Evolutionary conservation across 2,329 filamentous ascomycete species (phyloP), one percentile per base, ranked within the genome.

Genomic region (Septoria linicola): DNA sequence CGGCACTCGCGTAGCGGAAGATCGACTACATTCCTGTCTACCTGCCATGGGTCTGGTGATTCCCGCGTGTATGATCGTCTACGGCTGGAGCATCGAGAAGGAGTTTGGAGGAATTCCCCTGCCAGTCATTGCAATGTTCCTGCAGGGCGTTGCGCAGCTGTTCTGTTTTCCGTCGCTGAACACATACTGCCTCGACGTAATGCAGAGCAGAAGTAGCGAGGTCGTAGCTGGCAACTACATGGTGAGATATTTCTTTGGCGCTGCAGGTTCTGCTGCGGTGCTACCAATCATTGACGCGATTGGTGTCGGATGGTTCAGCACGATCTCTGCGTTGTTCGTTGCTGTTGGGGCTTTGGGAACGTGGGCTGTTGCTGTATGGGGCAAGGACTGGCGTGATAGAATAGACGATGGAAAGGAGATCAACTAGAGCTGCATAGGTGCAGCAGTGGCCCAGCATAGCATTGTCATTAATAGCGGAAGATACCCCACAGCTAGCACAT

Each of bases 111-210:
- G 80, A 0, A 72, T 83, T 2, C 72, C 80, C 0, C 64, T 87
- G 3, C 87, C 86, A 0, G 84, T 89, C 2, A 76, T 89, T 6
- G 80, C 82, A 61, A 84, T 91, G 76, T 90, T 90, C 64, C 53
- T 86, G 2, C 86, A 90, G 63, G 87, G 87, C 1, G 76, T 89
- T 0, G 84, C 82, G 0, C 85, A 90, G 67, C 72, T 90, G 4
- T 87, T 89, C 63, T 87, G 84, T 61, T 90, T 89, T 63, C 86
- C 86, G 0, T 82, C 80, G 41, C 67, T 91, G 55, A 90, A 91
- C 31, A 88, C 87, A 0, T 91, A 93, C 70, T 91, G 87, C 66
- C 70, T 93, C 34, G 88, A 93, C 66, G 87, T 92, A 10, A 89
- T 91, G 83, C 85, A 85, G 58, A 76, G 76, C 1, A 74, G 80